These are phyloP conservation scores for Xylogone sp. DNA, from an alignment of 2,329 filamentous ascomycete species.

Conservation along the genomic window DNA sequence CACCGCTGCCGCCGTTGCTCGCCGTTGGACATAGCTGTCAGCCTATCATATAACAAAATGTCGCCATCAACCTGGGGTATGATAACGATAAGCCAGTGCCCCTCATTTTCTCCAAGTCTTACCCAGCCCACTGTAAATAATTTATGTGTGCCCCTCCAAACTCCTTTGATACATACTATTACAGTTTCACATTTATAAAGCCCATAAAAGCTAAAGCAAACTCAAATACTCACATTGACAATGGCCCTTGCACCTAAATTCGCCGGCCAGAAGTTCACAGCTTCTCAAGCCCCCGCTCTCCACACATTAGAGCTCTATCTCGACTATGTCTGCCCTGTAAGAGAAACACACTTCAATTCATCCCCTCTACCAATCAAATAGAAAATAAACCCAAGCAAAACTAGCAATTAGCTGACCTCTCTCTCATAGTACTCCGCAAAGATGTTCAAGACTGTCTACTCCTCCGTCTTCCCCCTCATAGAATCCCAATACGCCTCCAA, in stretches of 20 bases:
- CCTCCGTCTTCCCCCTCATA: slow-evolving; percentile 61
- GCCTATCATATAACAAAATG: too few relatives aligned
- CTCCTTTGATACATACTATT: too few relatives aligned
- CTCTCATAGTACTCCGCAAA: slow-evolving; percentile 57
- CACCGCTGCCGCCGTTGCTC: too few relatives aligned
- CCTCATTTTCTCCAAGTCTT: background rate
- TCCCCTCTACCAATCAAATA: background rate
- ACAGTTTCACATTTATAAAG: too few relatives aligned
- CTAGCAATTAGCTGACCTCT: too few relatives aligned
- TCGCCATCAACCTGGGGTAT: background rate
- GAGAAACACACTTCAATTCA: too few relatives aligned
- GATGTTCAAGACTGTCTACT: slow-evolving; percentile 70
- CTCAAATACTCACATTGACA: background rate
- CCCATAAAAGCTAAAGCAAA: background rate
- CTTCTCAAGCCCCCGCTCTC: slow-evolving; percentile 38
- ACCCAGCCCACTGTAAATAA: background rate
- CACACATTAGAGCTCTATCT: slow-evolving; percentile 68
- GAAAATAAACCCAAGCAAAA: too few relatives aligned
- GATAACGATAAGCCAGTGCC: background rate
- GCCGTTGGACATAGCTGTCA: too few relatives aligned
- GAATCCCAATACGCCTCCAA: slow-evolving; percentile 51
- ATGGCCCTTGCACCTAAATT: slow-evolving; percentile 80
- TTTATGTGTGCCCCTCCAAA: too few relatives aligned
- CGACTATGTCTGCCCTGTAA: slow-evolving; percentile 81
- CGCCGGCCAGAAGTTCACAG: slow-evolving; percentile 62